Percentiles rank a stretch among this genome's conserved stretches.
Evolutionary conservation across 805 yeast genomes (phyloP).

Genomic region (Metschnikowia bowlesiae): DNA sequence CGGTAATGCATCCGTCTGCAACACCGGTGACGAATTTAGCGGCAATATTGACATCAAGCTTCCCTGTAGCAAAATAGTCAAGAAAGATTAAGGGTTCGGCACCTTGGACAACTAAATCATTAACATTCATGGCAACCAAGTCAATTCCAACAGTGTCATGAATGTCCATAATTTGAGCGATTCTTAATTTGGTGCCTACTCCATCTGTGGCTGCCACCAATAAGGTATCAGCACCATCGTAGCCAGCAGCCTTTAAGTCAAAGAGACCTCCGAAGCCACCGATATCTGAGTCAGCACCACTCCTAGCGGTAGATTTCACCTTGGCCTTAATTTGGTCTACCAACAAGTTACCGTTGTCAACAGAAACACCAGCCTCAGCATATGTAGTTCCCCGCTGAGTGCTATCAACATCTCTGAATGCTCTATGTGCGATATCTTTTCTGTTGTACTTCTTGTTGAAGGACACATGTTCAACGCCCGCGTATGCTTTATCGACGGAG

Average conservation of each 20-base stretch:
- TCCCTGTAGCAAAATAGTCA: constrained; percentile 95
- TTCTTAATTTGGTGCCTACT: constrained; percentile 93
- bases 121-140: constrained; percentile 98
- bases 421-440: constrained; percentile 93
- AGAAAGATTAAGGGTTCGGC: constrained; percentile 95
- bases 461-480: constrained; percentile 71
- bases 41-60: constrained; percentile 78
- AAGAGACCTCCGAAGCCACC: constrained; percentile 99
- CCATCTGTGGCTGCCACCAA: constrained; percentile 98
- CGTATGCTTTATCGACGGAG: constrained; percentile 83
- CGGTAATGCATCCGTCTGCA: constrained; percentile 89
- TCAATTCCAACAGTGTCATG: constrained; percentile 99
- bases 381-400: constrained; percentile 59
- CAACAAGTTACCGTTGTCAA: constrained; percentile 87
- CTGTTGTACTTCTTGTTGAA: constrained; percentile 80
- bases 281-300: constrained; percentile 96
- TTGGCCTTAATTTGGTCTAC: constrained; percentile 86
- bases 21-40: constrained; percentile 91
- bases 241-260: constrained; percentile 86
- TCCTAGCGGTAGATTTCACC: constrained; percentile 88
- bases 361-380: constrained; percentile 95
- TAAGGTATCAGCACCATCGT: constrained; percentile 69
- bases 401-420: constrained; percentile 57
- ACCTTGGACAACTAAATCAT: constrained; percentile 97
- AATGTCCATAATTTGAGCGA: constrained; percentile 84